Conservation (phyloP, 2,329 filamentous ascomycete species). For the Plenodomus biglobosus region DNA sequence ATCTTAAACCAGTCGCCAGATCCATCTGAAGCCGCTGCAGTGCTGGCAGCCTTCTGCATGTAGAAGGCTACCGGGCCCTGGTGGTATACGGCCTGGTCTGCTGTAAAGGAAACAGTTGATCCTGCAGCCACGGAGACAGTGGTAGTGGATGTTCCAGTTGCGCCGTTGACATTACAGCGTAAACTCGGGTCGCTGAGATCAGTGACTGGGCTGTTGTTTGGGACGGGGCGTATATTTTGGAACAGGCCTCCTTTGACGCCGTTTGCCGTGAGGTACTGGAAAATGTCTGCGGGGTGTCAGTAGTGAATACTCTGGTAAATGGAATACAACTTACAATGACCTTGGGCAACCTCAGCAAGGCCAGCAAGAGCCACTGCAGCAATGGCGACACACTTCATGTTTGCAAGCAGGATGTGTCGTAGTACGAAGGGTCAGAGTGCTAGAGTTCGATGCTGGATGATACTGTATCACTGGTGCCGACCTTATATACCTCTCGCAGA, state of each 20-base stretch:
- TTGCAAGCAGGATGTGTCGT: slow-evolving; percentile 6
- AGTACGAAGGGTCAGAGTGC: slow-evolving; percentile 4
- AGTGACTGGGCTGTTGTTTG: slow-evolving; percentile 45
- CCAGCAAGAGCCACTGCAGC: slow-evolving; percentile 35
- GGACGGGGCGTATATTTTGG: slow-evolving; percentile 43
- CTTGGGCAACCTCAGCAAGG: slow-evolving; percentile 40
- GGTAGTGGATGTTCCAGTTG: slow-evolving; percentile 29
- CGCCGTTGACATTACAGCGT: slow-evolving; percentile 43
- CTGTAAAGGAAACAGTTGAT: slow-evolving; percentile 38
- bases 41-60: slow-evolving; percentile 39
- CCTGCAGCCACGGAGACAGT: slow-evolving; percentile 42
- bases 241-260: slow-evolving; percentile 37
- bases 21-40: slow-evolving; percentile 39
- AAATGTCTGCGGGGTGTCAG: slow-evolving; percentile 36
- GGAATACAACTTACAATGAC: slow-evolving; percentile 34
- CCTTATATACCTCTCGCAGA: slow-evolving; percentile 26
- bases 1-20: slow-evolving; percentile 46
- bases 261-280: slow-evolving; percentile 43
- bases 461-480: slow-evolving; percentile 4
- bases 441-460: slow-evolving; percentile 7
- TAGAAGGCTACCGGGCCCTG: slow-evolving; percentile 44
- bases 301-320: not conserved
- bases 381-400: slow-evolving; percentile 41
- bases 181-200: slow-evolving; percentile 34
- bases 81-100: slow-evolving; percentile 44